phyloP scores from a whole-genome alignment of 179 eudicot species.

The Beta lomatogona region DNA sequence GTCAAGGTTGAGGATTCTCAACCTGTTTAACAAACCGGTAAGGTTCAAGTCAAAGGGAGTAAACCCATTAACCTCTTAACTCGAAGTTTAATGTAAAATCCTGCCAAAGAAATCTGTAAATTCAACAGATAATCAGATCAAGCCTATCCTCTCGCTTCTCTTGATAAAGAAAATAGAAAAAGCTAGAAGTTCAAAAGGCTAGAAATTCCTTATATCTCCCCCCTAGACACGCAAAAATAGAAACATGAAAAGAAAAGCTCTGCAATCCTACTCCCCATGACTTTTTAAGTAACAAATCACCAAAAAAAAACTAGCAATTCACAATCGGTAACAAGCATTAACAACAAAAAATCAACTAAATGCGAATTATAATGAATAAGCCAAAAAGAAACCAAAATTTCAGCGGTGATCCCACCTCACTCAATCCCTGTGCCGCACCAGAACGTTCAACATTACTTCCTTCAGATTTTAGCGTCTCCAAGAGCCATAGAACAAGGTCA shows the following conservation, averaged over 20 bases:
- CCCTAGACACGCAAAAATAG: not conserved
- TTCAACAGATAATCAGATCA: not conserved
- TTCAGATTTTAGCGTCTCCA: constrained; percentile 90
- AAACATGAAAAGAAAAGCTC: not conserved
- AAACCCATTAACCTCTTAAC: too few relatives aligned
- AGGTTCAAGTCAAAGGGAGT: too few relatives aligned
- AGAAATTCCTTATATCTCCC: too few relatives aligned
- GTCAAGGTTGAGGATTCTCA: too few relatives aligned
- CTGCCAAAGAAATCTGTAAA: not conserved
- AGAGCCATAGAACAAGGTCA: constrained; percentile 93
- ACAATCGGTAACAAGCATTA: not conserved
- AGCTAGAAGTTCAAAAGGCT: not conserved
- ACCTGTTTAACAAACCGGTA: too few relatives aligned
- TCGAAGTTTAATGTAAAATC: not conserved
- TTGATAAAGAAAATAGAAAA: not conserved
- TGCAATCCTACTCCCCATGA: not conserved
- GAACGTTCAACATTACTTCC: constrained; percentile 97
- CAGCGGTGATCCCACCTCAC: constrained; percentile 66
- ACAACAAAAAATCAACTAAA: not conserved
- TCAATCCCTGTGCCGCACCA: constrained; percentile 98
- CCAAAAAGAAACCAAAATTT: constrained; percentile 1
- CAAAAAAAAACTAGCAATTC: not conserved
- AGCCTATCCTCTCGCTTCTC: not conserved
- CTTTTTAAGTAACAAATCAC: not conserved
- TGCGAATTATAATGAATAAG: not conserved